Conservation (phyloP, 768 basidiomycete genomes). For the Lentinula detonsa region DNA sequence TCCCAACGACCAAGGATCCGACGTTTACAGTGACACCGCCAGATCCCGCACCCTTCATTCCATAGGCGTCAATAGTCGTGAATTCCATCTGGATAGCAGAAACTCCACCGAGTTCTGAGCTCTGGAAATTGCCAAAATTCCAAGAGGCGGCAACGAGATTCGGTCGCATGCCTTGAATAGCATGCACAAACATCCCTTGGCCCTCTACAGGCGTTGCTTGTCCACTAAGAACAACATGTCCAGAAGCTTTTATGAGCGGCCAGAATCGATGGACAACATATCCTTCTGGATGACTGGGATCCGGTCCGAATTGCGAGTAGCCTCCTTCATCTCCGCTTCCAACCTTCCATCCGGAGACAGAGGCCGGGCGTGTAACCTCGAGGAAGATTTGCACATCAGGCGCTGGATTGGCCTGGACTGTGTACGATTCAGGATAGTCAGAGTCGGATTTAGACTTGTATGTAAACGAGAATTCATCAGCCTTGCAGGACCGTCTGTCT, state of each 20-base stretch:
- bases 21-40: conserved; percentile 83
- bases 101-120: conserved; percentile 62
- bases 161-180: conserved; percentile 97
- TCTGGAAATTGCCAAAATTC: conserved; percentile 95
- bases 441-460: conserved; percentile 48
- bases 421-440: conserved; percentile 72
- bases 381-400: conserved; percentile 78
- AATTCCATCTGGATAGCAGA: conserved; percentile 96
- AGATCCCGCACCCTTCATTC: conserved; percentile 71
- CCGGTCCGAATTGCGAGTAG: conserved; percentile 78
- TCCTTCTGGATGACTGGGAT: conserved; percentile 65
- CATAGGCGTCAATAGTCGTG: conserved; percentile 74
- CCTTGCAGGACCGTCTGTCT: conserved; percentile 84
- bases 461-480: conserved; percentile 78
- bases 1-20: conserved; percentile 77
- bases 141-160: conserved; percentile 88
- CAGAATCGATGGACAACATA: conserved; percentile 91
- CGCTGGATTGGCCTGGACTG: conserved; percentile 72
- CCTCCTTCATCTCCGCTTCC: conserved; percentile 88
- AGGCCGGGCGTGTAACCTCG: conserved; percentile 60
- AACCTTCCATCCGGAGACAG: conserved; percentile 84
- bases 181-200: conserved; percentile 85
- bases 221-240: conserved; percentile 64
- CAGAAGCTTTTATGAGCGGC: conserved; percentile 61
- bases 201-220: conserved; percentile 51